Evolutionary conservation across 1,284 basidiomycete genomes (phyloP), one percentile per base, ranked within the genome.

Genomic region (Neolentinus lepideus): DNA sequence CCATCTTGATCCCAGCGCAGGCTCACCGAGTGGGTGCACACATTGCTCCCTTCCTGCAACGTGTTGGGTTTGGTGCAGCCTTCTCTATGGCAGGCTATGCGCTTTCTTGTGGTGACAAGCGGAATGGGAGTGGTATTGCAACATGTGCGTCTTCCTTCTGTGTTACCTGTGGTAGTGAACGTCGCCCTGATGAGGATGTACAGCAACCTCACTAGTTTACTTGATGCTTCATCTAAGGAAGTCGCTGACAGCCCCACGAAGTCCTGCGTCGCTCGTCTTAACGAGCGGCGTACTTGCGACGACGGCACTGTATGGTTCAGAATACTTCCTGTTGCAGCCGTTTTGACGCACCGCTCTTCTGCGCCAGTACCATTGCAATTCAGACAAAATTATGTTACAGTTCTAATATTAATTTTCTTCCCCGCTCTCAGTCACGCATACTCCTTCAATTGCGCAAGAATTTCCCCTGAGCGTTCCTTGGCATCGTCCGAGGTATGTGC

Each of bases 201-300:
- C 51, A 78, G 77, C 76, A 1, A 78, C 76, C 76, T 73, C 77
- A 9, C 62, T 78, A 47, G 75, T 69, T 25, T 79, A 78, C 57
- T 67, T 78, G 35, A 65, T 77, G 26, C 55, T 78, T 31, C 72
- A 78, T 48, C 60, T 68, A 2, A 64, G 71, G 24, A 66, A 63
- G 36, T 69, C 75, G 0, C 36, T 71, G 1, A 67, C 59, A 2
- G 57, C 66, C 0, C 74, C 73, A 0, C 64, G 72, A 2, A 67
- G 69, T 59, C 59, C 63, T 0, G 38, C 73, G 0, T 67, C 75
- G 16, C 58, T 75, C 14, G 62, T 64, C 0, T 62, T 79, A 55
- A 64, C 67, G 9, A 63, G 58, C 1, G 73, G 73, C 6, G 66
- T 74, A 0, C 56, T 66, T 2, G 64, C 62, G 8, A 71, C 68